These are phyloP conservation scores for Sungouiozyma intestinalis DNA, from an alignment of 805 yeast genomes.

Conservation along the genomic window DNA sequence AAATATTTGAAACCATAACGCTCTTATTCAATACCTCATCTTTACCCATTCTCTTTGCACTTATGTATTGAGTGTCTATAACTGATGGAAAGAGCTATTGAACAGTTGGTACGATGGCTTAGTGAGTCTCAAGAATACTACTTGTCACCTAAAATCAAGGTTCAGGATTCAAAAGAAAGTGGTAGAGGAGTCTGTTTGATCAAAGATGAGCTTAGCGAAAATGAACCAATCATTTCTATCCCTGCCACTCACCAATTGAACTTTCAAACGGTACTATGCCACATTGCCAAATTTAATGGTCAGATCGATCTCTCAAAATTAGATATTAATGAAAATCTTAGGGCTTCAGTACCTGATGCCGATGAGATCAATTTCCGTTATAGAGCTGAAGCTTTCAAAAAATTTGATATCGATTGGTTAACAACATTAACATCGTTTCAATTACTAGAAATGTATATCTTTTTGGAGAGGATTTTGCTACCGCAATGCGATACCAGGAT, in stretches of 20 bases:
- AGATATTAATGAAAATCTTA: constrained; percentile 2
- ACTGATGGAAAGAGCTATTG: constrained; percentile 13
- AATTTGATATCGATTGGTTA: constrained; percentile 29
- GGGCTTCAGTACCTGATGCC: not conserved
- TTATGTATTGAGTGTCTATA: too few relatives aligned
- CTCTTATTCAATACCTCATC: too few relatives aligned
- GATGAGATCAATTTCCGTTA: constrained; percentile 10
- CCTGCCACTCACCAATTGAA: constrained; percentile 52
- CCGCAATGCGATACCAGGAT: constrained; percentile 11
- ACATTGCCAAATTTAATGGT: constrained; percentile 30
- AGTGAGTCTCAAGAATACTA: constrained; percentile 14
- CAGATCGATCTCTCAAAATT: constrained; percentile 10
- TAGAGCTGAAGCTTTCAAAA: constrained; percentile 25
- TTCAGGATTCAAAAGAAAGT: constrained; percentile 33
- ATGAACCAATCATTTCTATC: constrained; percentile 42
- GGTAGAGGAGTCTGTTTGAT: constrained; percentile 58
- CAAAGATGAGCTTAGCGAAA: constrained; percentile 24
- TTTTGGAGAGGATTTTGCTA: constrained; percentile 22
- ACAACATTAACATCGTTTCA: constrained; percentile 47
- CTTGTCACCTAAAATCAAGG: constrained; percentile 33
- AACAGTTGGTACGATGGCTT: constrained; percentile 28
- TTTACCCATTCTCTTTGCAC: too few relatives aligned
- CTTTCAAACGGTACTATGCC: constrained; percentile 39
- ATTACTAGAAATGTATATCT: constrained; percentile 38
- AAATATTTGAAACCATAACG: too few relatives aligned